phyloP scores from a whole-genome alignment of 306 rosid species.

The Delonix regia region DNA sequence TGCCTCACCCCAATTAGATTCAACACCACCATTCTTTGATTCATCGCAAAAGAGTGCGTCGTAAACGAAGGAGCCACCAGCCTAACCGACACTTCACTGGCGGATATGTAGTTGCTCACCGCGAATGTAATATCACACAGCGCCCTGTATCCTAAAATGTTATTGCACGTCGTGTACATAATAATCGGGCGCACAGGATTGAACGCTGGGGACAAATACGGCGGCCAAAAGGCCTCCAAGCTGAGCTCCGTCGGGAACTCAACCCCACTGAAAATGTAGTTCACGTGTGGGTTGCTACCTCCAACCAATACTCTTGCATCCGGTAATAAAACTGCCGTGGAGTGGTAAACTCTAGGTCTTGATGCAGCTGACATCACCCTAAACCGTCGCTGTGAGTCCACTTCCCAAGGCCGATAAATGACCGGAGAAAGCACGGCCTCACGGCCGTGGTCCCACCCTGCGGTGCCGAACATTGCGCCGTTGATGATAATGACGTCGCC shows the following conservation, averaged over 20 bases:
- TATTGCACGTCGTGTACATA: slow-evolving; percentile 3
- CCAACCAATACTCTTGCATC: slow-evolving; percentile 74
- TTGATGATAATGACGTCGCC: slow-evolving; percentile 69
- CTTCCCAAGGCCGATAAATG: slow-evolving; percentile 41
- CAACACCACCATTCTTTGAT: slow-evolving; percentile 77
- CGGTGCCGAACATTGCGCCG: slow-evolving; percentile 61
- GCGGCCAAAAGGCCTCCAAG: slow-evolving; percentile 75
- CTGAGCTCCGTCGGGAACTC: slow-evolving; percentile 75
- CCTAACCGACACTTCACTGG: slow-evolving; percentile 53
- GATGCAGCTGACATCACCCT: slow-evolving; percentile 49
- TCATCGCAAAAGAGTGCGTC: slow-evolving; percentile 72
- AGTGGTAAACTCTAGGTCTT: slow-evolving; percentile 69
- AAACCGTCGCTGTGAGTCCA: background rate
- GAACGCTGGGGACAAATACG: slow-evolving; percentile 49
- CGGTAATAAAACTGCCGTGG: slow-evolving; percentile 52
- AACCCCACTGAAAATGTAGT: slow-evolving; percentile 64
- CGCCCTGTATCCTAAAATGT: slow-evolving; percentile 40
- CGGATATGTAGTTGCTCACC: slow-evolving; percentile 23
- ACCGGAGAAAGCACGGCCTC: slow-evolving; percentile 55
- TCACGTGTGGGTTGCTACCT: slow-evolving; percentile 74
- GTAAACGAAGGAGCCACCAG: slow-evolving; percentile 69
- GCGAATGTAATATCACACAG: slow-evolving; percentile 44
- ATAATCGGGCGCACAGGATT: slow-evolving; percentile 46
- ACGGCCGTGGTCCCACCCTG: slow-evolving; percentile 71
- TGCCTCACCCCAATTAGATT: slow-evolving; percentile 34